Conservation (phyloP, 257 asterid species). For the Nemophila menziesii region DNA sequence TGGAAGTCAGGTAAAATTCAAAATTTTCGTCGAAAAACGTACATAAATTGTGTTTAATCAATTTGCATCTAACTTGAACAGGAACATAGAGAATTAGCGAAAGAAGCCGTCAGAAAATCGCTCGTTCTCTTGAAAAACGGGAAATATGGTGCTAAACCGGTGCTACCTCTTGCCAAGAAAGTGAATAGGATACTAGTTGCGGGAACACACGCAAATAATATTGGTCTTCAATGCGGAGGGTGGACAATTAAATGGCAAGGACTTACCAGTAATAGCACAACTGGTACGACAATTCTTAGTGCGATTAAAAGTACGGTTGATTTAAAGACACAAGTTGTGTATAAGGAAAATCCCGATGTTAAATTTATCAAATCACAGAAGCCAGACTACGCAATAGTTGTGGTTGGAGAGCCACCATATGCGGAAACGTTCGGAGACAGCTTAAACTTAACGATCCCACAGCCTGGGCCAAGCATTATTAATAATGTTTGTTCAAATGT, state of each 20-base stretch:
- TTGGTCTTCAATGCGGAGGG: constrained; percentile 31
- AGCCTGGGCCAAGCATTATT: constrained; percentile 17
- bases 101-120: constrained; percentile 39
- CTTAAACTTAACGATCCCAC: constrained; percentile 16
- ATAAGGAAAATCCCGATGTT: constrained; percentile 13
- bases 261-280: constrained; percentile 15
- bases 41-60: background rate
- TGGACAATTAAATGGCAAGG: constrained; percentile 40
- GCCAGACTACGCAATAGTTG: constrained; percentile 14
- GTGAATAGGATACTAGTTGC: constrained; percentile 18
- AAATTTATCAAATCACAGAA: constrained; percentile 10
- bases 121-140: constrained; percentile 30
- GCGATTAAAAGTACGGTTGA: constrained; percentile 14
- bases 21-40: background rate
- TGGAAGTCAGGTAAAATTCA: constrained; percentile 48
- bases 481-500: constrained; percentile 10
- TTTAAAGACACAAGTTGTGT: constrained; percentile 13
- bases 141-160: constrained; percentile 12
- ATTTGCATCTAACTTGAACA: background rate
- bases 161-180: constrained; percentile 29
- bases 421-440: constrained; percentile 19
- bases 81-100: constrained; percentile 31
- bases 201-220: constrained; percentile 29
- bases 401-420: constrained; percentile 22
- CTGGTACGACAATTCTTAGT: constrained; percentile 19